Evolutionary conservation across 805 yeast species (phyloP), one percentile per base, ranked within the genome.

Genomic region (Soucietia sequanensis): DNA sequence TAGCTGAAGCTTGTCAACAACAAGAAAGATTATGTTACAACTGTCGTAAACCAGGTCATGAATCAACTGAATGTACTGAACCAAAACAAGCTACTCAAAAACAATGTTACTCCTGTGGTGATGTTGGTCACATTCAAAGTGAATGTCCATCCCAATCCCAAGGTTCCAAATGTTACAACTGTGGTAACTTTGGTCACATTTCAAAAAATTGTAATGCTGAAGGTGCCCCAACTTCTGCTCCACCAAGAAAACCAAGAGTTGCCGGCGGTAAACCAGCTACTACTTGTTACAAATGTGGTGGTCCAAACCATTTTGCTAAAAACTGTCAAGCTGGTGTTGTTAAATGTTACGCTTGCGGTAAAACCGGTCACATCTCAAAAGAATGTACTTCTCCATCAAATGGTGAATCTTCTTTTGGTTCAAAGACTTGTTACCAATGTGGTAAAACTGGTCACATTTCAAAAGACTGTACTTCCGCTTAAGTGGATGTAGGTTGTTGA

Each of bases 81-180:
- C 95, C 95, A 58, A 85, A 82, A 65, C 89, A 88, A 64, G 77
- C 84, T 48, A 79, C 80, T 50, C 78, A 78, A 62, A 89, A 89
- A 67, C 89, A 89, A 64, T 89, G 97, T 67, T 89, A 84, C 81
- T 84, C 84, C 64, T 89, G 97, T 69, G 93, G 93, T 54, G 85
- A 83, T 60, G 75, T 83, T 38, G 96, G 96, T 37, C 97, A 89
- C 58, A 81, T 89, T 51, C 87, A 84, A 63, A 68, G 84, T 33
- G 95, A 89, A 59, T 89, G 97, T 69, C 76, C 83, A 21, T 72
- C 74, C 48, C 77, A 75, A 56, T 72, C 68, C 53, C 81, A 62
- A 70, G 80, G 81, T 41, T 64, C 81, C 47, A 84, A 85, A 60
- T 87, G 96, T 68, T 87, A 80, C 82, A 56, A 54, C 46, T 58